Base-by-base conservation (phyloP, 2,329 filamentous ascomycete genomes). In the Pseudogymnoascus sp. region DNA sequence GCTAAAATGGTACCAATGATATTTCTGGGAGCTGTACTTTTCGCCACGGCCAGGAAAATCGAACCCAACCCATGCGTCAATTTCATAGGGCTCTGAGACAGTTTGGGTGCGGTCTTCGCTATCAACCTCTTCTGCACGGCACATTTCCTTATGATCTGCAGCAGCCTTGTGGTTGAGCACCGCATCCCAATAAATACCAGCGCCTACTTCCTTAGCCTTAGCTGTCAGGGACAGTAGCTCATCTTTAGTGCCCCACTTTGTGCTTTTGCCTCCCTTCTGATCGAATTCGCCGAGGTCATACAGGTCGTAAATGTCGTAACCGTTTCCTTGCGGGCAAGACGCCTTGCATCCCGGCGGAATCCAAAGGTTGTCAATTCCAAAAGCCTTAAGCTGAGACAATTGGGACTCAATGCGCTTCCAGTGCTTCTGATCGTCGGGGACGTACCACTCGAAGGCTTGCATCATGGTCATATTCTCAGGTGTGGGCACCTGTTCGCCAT, bases 391-490 rank as follows among this genome's bases (percentile, higher is more conserved):
- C 2, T 76, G 74, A 0, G 82, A 79, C 1, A 88, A 69, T 6
- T 78, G 77, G 16, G 76, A 74, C 12, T 75, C 73, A 1, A 89
- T 79, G 7, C 85, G 81, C 37, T 77, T 74, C 81, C 84, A 90
- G 72, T 90, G 86, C 58, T 78, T 74, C 61, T 80, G 73, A 66
- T 86, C 81, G 45, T 81, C 80, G 2, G 85, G 84, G 4, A 84
- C 79, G 69, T 90, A 85, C 88, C 88, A 91, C 75, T 91, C 88
- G 70, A 89, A 90, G 11, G 79, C 83, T 72, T 90, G 86, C 67
- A 90, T 80, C 74, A 90, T 82, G 60, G 83, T 81, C 70, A 75
- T 75, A 65, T 82, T 82, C 69, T 80, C 76, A 12, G 75, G 72
- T 1, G 77, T 73, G 19, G 70, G 69, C 38, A 67, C 66, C 26